phyloP scores from a whole-genome alignment of 331 rosid species.

The Quercus tomentella region DNA sequence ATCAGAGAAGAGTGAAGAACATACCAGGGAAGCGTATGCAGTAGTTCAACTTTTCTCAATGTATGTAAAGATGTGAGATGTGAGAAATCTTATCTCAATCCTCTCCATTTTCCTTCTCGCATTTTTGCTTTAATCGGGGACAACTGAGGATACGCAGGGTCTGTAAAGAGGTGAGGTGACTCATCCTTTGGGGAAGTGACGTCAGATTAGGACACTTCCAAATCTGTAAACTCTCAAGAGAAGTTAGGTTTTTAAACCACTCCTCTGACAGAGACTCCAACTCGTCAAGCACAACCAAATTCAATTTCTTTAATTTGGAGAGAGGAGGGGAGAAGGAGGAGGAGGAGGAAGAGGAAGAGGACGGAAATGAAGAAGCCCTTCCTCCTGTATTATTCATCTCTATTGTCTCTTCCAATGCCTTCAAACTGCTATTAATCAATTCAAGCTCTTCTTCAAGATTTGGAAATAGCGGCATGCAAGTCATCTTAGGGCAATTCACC shows the following conservation, averaged over 20 bases:
- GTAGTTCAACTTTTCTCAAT: too few species aligned
- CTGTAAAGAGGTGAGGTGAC: background rate
- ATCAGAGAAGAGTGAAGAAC: too few species aligned
- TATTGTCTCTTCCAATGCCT: conserved; percentile 2
- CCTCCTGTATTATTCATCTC: background rate
- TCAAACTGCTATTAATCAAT: accelerated
- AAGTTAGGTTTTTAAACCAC: conserved; percentile 15
- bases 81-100: too few species aligned
- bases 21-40: too few species aligned
- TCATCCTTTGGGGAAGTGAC: too few species aligned
- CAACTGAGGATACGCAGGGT: accelerated
- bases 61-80: accelerated
- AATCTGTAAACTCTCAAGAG: background rate
- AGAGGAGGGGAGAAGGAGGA: background rate
- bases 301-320: background rate
- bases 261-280: background rate
- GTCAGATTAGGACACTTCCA: accelerated
- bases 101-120: too few species aligned
- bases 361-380: too few species aligned
- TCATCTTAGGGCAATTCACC: background rate
- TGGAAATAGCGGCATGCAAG: conserved; percentile 5
- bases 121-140: too few species aligned
- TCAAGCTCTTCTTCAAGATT: background rate
- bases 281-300: accelerated
- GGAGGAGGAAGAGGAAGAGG: background rate